phyloP scores from a whole-genome alignment of 805 yeast species.

The Starmerella bombicola region DNA sequence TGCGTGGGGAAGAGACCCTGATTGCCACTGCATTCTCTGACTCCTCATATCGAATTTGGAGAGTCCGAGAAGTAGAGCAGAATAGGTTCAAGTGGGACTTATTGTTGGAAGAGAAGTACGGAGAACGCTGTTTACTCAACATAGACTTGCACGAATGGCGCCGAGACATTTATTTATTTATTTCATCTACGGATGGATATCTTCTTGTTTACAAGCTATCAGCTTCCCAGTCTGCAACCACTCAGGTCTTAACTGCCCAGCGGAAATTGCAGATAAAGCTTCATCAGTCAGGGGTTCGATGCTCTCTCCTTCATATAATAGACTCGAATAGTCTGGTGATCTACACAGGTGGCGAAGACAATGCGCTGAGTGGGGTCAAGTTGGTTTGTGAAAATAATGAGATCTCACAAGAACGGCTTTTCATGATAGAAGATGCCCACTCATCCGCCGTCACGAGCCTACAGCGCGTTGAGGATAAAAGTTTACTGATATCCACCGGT shows the following conservation, averaged over 20 bases:
- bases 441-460: conserved; percentile 76
- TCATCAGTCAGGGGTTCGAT: conserved; percentile 80
- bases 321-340: conserved; percentile 25
- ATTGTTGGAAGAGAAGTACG: conserved; percentile 42
- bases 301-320: conserved; percentile 32
- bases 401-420: conserved; percentile 10
- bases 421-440: conserved; percentile 47
- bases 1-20: conserved; percentile 26
- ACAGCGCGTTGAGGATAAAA: conserved; percentile 22
- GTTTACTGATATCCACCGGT: conserved; percentile 42
- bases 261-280: conserved; percentile 32
- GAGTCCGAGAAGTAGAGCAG: conserved; percentile 29
- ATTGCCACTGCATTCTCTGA: conserved; percentile 73
- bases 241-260: not conserved
- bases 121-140: conserved; percentile 66
- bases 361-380: conserved; percentile 42
- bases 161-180: conserved; percentile 32
- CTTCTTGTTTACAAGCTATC: conserved; percentile 50
- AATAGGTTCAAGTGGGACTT: conserved; percentile 31
- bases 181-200: conserved; percentile 77
- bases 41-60: conserved; percentile 60
- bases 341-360: conserved; percentile 88
- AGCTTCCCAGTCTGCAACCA: not conserved
- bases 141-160: conserved; percentile 35
- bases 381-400: conserved; percentile 1